phyloP scores from a whole-genome alignment of 208 protist genomes.

The Trypanosoma theileri region DNA sequence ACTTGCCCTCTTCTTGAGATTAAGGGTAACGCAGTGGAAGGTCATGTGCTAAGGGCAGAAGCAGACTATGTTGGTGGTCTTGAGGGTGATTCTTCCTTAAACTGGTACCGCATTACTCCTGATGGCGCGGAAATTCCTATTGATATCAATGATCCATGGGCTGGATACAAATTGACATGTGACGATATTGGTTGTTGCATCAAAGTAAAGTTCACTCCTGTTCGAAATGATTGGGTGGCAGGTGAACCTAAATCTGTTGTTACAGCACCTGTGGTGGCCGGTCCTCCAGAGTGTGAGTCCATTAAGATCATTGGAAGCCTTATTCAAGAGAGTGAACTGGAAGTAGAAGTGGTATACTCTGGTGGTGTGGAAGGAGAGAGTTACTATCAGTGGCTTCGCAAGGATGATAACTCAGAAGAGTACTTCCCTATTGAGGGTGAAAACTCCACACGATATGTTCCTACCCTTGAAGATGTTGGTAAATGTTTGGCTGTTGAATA shows the following conservation, averaged over 20 bases:
- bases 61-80: slow-evolving; percentile 87
- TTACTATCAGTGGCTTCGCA: slow-evolving; percentile 91
- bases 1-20: slow-evolving; percentile 81
- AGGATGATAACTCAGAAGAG: slow-evolving; percentile 50
- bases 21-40: slow-evolving; percentile 75
- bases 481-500: slow-evolving; percentile 90
- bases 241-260: slow-evolving; percentile 78
- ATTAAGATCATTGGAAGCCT: slow-evolving; percentile 91
- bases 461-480: slow-evolving; percentile 82
- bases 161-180: slow-evolving; percentile 75
- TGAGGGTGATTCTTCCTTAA: slow-evolving; percentile 83
- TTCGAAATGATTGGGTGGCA: slow-evolving; percentile 87
- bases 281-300: slow-evolving; percentile 80
- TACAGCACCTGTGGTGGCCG: slow-evolving; percentile 59
- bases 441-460: slow-evolving; percentile 73
- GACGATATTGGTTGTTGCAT: slow-evolving; percentile 86
- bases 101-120: slow-evolving; percentile 80
- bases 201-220: slow-evolving; percentile 84
- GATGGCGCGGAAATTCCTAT: slow-evolving; percentile 70
- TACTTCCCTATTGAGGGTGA: slow-evolving; percentile 85
- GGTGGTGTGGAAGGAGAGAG: slow-evolving; percentile 87
- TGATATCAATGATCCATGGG: slow-evolving; percentile 74
- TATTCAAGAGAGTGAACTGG: slow-evolving; percentile 78
- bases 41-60: slow-evolving; percentile 69
- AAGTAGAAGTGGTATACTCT: slow-evolving; percentile 82